These are phyloP conservation scores for Plectosphaerella plurivora DNA, from an alignment of 2,329 filamentous ascomycete genomes.

Conservation along the genomic window DNA sequence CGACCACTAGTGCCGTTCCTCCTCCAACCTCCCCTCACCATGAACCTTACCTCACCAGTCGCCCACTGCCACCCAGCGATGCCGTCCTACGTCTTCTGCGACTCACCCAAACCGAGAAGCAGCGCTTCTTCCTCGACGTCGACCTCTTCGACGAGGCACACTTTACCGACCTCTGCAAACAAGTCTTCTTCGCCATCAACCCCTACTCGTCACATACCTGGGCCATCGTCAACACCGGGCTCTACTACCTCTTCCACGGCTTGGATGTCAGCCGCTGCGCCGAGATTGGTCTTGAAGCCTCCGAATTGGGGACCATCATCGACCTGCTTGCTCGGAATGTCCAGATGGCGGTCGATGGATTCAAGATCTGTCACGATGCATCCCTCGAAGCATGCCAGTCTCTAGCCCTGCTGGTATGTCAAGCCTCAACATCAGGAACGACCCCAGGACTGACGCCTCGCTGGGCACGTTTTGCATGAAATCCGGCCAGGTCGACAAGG, in stretches of 20 bases:
- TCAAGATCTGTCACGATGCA: slow-evolving; percentile 20
- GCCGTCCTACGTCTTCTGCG: slow-evolving; percentile 19
- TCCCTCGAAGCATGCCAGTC: slow-evolving; percentile 19
- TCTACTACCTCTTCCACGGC: slow-evolving; percentile 17
- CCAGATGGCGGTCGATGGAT: slow-evolving; percentile 18
- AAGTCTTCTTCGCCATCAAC: slow-evolving; percentile 22
- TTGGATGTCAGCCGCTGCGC: slow-evolving; percentile 10
- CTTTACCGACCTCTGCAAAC: slow-evolving; percentile 19
- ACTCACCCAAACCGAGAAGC: slow-evolving; percentile 15
- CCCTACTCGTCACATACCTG: slow-evolving; percentile 19
- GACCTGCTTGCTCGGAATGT: slow-evolving; percentile 14
- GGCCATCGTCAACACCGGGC: slow-evolving; percentile 20
- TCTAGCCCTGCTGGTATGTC: slow-evolving; percentile 19
- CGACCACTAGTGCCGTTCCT: too few relatives aligned
- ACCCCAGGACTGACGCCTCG: neutral
- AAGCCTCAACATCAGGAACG: neutral
- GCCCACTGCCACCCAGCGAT: slow-evolving; percentile 18
- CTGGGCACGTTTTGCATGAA: slow-evolving; percentile 17
- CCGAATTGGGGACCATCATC: slow-evolving; percentile 1
- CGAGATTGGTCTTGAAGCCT: slow-evolving; percentile 7
- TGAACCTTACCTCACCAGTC: neutral
- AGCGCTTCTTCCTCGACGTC: slow-evolving; percentile 20
- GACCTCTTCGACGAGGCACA: slow-evolving; percentile 17
- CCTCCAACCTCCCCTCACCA: too few relatives aligned
- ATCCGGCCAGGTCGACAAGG: slow-evolving; percentile 18